Evolutionary conservation across 1,139 yeast genomes (phyloP).

Genomic region (Dujonia santamariae): DNA sequence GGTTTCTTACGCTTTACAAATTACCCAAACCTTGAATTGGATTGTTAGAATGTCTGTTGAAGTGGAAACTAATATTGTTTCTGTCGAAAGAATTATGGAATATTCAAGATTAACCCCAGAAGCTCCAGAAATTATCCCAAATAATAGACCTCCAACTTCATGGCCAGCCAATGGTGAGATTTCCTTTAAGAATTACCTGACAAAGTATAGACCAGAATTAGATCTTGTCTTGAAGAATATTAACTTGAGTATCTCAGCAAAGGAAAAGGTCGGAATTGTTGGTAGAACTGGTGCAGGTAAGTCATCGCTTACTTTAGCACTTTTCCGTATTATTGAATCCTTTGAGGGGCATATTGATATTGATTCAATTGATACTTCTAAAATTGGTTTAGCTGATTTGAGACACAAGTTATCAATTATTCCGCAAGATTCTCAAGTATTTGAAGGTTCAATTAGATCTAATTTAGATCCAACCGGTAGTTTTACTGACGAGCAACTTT

Average conservation of each 20-base stretch:
- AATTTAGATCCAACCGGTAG: slow-evolving; percentile 82
- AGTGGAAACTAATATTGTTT: slow-evolving; percentile 93
- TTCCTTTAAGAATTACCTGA: slow-evolving; percentile 69
- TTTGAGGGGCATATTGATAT: slow-evolving; percentile 68
- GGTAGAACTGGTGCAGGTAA: slow-evolving; percentile 98
- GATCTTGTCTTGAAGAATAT: slow-evolving; percentile 78
- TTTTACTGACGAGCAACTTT: slow-evolving; percentile 71
- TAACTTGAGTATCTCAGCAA: slow-evolving; percentile 62
- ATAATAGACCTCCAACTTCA: slow-evolving; percentile 58
- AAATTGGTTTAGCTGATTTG: slow-evolving; percentile 78
- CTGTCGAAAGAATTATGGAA: slow-evolving; percentile 92
- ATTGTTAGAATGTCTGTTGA: slow-evolving; percentile 98
- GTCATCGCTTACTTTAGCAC: slow-evolving; percentile 83
- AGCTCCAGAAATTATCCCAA: slow-evolving; percentile 75
- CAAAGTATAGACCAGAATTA: slow-evolving; percentile 81
- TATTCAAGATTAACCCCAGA: slow-evolving; percentile 74
- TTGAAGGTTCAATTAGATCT: slow-evolving; percentile 85
- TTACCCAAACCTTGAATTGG: slow-evolving; percentile 94
- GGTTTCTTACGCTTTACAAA: slow-evolving; percentile 86
- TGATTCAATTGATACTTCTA: slow-evolving; percentile 66
- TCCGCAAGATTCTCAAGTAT: slow-evolving; percentile 96
- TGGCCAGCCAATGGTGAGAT: slow-evolving; percentile 87
- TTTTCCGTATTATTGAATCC: slow-evolving; percentile 88
- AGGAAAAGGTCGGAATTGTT: slow-evolving; percentile 91
- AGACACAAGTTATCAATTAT: slow-evolving; percentile 85